Base-by-base conservation (phyloP, 1,139 yeast genomes). In the Kluyveromyces marxianus region DNA sequence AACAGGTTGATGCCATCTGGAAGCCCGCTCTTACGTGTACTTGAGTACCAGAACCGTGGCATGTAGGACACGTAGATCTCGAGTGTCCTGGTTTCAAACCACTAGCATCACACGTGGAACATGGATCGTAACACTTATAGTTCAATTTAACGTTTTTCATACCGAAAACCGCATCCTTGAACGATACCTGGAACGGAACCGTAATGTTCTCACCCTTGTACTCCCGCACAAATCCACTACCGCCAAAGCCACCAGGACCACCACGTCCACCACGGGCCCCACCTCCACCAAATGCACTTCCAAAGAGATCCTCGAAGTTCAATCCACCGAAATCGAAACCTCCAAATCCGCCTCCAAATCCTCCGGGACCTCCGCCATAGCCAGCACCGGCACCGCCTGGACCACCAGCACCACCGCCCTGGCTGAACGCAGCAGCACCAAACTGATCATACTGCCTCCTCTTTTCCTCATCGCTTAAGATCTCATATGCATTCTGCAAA, bases 1-100 rank as follows among this genome's bases (percentile, higher is more conserved):
- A 75, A 74, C 99, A 92, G 10, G 97, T 88, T 3, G 96, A 82
- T 2, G 96, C 82, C 96, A 94, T 89, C 59, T 90, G 97, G 77
- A 92, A 94, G 0, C 97, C 97, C 7, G 96, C 97, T 56, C 81
- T 83, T 64, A 89, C 76, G 59, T 90, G 97, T 25, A 90, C 85
- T 26, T 85, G 79, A 41, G 90, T 84, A 6, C 99, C 99, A 0
- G 96, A 77, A 48, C 99, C 99, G 48, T 89, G 90, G 71, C 99
- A 92, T 3, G 87, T 70, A 2, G 79, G 71, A 72, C 98, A 92
- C 0, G 95, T 86, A 24, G 80, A 70, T 63, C 87, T 85, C 63
- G 79, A 75, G 51, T 81, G 82, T 25, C 94, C 94, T 4, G 72
- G 61, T 63, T 90, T 87, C 67, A 92, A 68, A 3, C 99, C 99